Percentiles rank a stretch among this genome's conserved stretches.
phyloP scores from a whole-genome alignment of 164 flowering plant species.

The Piper longum region DNA sequence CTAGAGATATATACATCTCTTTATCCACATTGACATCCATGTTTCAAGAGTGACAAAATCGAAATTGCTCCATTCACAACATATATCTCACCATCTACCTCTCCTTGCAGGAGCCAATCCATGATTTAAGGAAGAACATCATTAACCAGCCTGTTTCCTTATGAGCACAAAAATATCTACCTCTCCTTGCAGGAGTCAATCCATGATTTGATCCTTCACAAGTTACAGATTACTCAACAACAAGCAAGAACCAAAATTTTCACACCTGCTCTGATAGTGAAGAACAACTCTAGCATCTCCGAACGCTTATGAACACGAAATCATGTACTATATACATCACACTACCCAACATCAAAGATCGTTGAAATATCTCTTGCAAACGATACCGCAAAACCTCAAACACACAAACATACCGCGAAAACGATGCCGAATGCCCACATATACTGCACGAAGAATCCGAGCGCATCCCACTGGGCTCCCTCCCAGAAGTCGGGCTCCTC shows the following conservation, averaged over 20 bases:
- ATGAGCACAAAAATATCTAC: background rate
- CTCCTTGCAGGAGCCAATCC: background rate
- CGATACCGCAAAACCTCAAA: background rate
- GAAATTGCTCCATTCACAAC: background rate
- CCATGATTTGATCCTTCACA: background rate
- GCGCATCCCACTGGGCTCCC: conserved; percentile 66
- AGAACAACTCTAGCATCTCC: no score
- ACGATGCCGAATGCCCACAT: conserved; percentile 84
- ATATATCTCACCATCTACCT: no score
- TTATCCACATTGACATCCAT: background rate
- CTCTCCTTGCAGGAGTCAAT: background rate
- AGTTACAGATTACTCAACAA: background rate
- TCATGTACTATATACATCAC: no score
- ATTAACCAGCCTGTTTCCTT: no score
- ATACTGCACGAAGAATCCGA: conserved; percentile 80
- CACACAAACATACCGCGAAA: conserved; percentile 46
- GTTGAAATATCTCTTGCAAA: background rate
- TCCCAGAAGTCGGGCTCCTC: conserved; percentile 63
- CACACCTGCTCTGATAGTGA: no score
- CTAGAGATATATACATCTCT: background rate
- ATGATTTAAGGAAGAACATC: no score
- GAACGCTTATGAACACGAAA: no score
- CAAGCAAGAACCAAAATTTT: no score
- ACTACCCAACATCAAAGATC: background rate
- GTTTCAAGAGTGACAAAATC: background rate